phyloP scores from a whole-genome alignment of 805 yeast genomes.

The Wickerhamiella nectarea region DNA sequence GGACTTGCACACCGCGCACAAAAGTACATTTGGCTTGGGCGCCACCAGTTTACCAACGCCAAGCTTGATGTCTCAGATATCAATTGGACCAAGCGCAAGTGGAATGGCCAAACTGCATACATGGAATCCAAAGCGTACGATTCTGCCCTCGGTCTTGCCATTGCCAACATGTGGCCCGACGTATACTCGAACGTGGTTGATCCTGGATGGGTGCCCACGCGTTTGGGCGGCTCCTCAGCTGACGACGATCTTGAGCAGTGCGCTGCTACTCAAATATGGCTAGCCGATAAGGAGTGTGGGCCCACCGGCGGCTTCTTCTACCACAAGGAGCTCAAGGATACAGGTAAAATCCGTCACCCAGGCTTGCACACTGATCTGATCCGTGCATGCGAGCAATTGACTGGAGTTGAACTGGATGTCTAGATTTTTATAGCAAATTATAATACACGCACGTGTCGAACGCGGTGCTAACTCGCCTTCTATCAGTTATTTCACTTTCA shows the following conservation, averaged over 20 bases:
- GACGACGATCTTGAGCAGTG: not conserved
- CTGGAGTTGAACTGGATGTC: not conserved
- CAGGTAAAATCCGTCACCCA: not conserved
- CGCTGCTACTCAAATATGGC: not conserved
- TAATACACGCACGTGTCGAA: too few relatives aligned
- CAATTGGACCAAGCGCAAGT: not conserved
- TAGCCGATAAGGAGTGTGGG: not conserved
- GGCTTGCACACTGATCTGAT: not conserved
- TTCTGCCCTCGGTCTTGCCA: not conserved
- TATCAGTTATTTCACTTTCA: too few relatives aligned
- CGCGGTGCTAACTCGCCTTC: too few relatives aligned
- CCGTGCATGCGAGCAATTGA: not conserved
- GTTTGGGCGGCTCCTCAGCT: not conserved
- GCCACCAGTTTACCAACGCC: not conserved
- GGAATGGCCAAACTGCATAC: not conserved
- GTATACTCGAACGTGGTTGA: not conserved
- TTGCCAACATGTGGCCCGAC: not conserved
- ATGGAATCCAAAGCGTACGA: not conserved
- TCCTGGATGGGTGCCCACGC: not conserved
- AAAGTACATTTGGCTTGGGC: not conserved
- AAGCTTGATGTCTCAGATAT: not conserved
- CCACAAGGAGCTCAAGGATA: not conserved
- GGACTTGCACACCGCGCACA: not conserved
- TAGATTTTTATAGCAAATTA: not conserved
- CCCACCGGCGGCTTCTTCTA: not conserved